These are phyloP conservation scores for Zygoascus flipseniorum DNA, from an alignment of 805 yeast genomes.

Conservation along the genomic window DNA sequence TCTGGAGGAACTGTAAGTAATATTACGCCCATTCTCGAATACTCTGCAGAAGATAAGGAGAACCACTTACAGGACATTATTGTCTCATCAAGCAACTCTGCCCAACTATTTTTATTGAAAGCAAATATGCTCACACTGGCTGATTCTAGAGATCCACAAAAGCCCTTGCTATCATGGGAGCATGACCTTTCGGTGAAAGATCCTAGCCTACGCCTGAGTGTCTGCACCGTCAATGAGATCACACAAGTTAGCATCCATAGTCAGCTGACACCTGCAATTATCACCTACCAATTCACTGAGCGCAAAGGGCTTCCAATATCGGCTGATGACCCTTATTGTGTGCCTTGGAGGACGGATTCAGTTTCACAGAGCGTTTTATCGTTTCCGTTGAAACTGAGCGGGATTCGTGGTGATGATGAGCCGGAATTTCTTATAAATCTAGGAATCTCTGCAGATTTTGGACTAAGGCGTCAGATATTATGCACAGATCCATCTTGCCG, in stretches of 20 bases:
- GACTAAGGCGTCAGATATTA: conserved; percentile 5
- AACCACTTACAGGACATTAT: conserved; percentile 14
- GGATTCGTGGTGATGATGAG: neutral
- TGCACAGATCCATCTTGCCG: conserved; percentile 3
- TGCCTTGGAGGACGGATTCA: conserved; percentile 1
- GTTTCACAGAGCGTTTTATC: conserved; percentile 4
- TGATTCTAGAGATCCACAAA: conserved; percentile 28
- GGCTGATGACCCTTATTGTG: conserved; percentile 31
- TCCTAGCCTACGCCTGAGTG: conserved; percentile 38
- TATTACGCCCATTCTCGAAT: neutral
- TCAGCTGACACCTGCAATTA: conserved; percentile 25
- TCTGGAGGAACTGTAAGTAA: neutral
- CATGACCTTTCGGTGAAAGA: conserved; percentile 54
- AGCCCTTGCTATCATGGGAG: conserved; percentile 59
- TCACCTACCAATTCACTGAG: conserved; percentile 31
- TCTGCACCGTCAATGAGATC: conserved; percentile 21
- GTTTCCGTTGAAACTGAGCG: conserved; percentile 2
- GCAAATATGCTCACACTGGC: conserved; percentile 57
- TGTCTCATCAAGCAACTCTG: conserved; percentile 16
- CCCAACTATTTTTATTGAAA: conserved; percentile 48
- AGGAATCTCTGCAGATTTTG: conserved; percentile 6
- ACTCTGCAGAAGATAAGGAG: neutral
- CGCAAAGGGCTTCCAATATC: conserved; percentile 31
- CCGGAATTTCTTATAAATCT: conserved; percentile 6
- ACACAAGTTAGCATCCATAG: conserved; percentile 25